Evolutionary conservation across 306 rosid genomes (phyloP).

Genomic region (Trifolium dubium): DNA sequence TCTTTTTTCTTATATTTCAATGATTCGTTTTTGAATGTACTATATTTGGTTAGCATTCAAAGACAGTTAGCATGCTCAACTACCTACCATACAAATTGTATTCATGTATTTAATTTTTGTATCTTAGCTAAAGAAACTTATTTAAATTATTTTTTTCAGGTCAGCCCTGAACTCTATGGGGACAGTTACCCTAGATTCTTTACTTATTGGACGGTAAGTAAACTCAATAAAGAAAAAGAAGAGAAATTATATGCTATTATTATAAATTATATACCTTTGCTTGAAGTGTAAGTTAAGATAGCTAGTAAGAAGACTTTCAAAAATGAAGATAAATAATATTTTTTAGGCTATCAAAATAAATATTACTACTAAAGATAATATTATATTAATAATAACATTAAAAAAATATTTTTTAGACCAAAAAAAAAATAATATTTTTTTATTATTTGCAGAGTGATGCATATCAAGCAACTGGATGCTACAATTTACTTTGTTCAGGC

Average conservation of each 20-base stretch:
- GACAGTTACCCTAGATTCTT: slow-evolving; percentile 91
- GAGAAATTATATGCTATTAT: background rate
- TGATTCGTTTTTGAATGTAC: slow-evolving; percentile 19
- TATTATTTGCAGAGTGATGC: slow-evolving; percentile 77
- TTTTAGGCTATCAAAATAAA: background rate
- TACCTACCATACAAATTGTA: slow-evolving; percentile 46
- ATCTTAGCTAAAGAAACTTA: slow-evolving; percentile 39
- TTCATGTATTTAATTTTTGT: slow-evolving; percentile 20
- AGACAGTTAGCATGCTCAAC: slow-evolving; percentile 53
- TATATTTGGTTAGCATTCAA: slow-evolving; percentile 43
- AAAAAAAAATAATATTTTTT: background rate
- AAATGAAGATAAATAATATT: background rate
- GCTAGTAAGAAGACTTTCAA: background rate
- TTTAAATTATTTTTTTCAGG: slow-evolving; percentile 63
- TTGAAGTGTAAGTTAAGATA: slow-evolving; percentile 32
- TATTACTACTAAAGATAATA: background rate
- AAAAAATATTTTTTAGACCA: too few species aligned
- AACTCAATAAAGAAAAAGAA: slow-evolving; percentile 14
- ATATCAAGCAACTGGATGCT: slow-evolving; percentile 96
- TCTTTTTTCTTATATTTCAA: background rate
- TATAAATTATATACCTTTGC: slow-evolving; percentile 19
- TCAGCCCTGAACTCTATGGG: slow-evolving; percentile 96
- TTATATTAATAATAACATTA: background rate
- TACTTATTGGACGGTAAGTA: slow-evolving; percentile 96
- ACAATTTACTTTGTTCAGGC: slow-evolving; percentile 89